Evolutionary conservation across 2,329 filamentous ascomycete species (phyloP).

Genomic region (Penicillium sumatraense): DNA sequence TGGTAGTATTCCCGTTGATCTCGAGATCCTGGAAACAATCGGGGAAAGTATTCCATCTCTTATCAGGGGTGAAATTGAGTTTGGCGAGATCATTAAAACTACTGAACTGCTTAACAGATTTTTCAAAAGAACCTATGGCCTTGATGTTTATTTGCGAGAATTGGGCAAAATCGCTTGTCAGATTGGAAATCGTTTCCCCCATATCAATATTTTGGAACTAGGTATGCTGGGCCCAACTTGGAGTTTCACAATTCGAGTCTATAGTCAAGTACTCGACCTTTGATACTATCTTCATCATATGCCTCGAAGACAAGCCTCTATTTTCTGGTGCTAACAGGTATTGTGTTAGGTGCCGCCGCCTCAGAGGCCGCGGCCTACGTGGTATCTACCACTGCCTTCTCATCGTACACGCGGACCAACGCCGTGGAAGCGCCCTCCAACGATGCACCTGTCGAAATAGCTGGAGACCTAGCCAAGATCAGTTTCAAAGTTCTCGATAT

Average conservation of each 20-base stretch:
- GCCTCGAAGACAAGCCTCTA: not conserved
- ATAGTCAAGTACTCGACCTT: too few species aligned
- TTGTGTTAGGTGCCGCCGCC: too few species aligned
- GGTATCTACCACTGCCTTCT: constrained; percentile 34
- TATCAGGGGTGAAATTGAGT: not conserved
- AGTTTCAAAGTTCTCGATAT: constrained; percentile 42
- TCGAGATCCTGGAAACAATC: not conserved
- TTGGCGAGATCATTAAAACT: not conserved
- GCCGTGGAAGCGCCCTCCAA: constrained; percentile 50
- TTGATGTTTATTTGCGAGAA: not conserved
- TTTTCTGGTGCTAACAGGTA: too few species aligned
- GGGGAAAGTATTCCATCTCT: not conserved
- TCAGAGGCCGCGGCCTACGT: too few species aligned
- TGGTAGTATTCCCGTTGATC: not conserved
- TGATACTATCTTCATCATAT: not conserved
- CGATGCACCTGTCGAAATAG: constrained; percentile 36
- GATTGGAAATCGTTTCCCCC: constrained; percentile 47
- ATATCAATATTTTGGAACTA: constrained; percentile 50
- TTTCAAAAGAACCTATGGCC: constrained; percentile 22
- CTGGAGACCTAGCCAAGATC: constrained; percentile 31
- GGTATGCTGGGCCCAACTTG: too few species aligned
- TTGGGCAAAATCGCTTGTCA: constrained; percentile 32
- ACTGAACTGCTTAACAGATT: not conserved
- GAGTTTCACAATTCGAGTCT: too few species aligned
- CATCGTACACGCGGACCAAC: constrained; percentile 54